Evolutionary conservation across 495 filamentous ascomycete species (phyloP).

Genomic region (Filosporella fistucella): DNA sequence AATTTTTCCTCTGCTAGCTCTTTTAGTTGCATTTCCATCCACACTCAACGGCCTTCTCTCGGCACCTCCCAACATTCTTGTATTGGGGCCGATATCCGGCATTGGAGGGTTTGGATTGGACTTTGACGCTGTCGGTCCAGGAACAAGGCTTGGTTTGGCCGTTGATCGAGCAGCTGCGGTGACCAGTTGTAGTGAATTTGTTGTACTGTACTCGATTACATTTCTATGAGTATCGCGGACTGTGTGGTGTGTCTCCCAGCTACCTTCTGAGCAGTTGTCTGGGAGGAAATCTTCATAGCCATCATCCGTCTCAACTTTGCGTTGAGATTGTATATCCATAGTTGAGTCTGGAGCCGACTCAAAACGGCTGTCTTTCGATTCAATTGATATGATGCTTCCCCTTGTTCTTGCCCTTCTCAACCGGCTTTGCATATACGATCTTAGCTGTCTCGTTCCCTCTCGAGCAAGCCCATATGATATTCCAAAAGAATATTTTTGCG

Average conservation of each 20-base stretch:
- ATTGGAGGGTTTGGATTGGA: too few species aligned
- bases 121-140: too few species aligned
- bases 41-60: constrained; percentile 15
- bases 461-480: constrained; percentile 13
- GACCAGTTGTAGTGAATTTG: neutral
- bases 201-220: neutral
- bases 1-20: constrained; percentile 1
- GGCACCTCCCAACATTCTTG: constrained; percentile 2
- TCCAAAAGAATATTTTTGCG: constrained; percentile 1
- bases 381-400: constrained; percentile 6
- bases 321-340: constrained; percentile 2
- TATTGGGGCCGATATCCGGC: constrained; percentile 6
- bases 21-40: neutral
- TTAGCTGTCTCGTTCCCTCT: constrained; percentile 20
- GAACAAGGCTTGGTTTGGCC: too few species aligned
- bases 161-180: neutral
- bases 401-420: constrained; percentile 2
- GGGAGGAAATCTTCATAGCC: constrained; percentile 6
- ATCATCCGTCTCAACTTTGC: neutral
- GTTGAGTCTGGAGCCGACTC: constrained; percentile 15
- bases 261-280: constrained; percentile 11
- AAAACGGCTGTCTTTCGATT: constrained; percentile 15
- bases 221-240: constrained; percentile 5
- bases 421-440: constrained; percentile 11
- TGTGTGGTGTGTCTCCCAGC: constrained; percentile 17